Evolutionary conservation across 352 stramenopile genomes (phyloP).

Genomic region (Globisporangium cederbergense): DNA sequence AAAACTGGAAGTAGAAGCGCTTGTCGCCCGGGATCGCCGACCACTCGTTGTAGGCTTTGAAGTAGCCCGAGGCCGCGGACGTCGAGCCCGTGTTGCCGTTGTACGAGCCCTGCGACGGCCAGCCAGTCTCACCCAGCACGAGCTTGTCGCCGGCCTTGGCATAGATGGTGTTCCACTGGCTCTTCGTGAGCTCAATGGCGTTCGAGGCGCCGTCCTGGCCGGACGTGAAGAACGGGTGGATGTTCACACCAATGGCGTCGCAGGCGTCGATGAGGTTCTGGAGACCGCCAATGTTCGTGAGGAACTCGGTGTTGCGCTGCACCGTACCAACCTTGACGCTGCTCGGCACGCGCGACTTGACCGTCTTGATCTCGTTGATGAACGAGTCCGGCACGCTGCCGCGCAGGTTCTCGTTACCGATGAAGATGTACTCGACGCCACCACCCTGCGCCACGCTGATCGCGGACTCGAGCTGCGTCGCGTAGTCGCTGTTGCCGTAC

Average conservation of each 20-base stretch:
- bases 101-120: conserved; percentile 39
- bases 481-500: conserved; percentile 49
- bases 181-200: conserved; percentile 46
- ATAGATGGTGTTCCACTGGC: conserved; percentile 44
- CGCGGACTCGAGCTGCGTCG: conserved; percentile 38
- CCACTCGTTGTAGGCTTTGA: conserved; percentile 61
- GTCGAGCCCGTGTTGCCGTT: conserved; percentile 36
- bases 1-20: conserved; percentile 80
- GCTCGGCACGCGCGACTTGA: conserved; percentile 42
- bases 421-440: conserved; percentile 55
- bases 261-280: conserved; percentile 36
- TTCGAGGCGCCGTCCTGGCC: conserved; percentile 26
- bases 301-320: conserved; percentile 68
- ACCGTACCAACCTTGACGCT: conserved; percentile 64
- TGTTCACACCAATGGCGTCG: conserved; percentile 55
- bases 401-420: conserved; percentile 71
- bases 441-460: conserved; percentile 42
- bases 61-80: conserved; percentile 42
- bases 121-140: conserved; percentile 52
- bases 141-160: conserved; percentile 40
- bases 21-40: conserved; percentile 37
- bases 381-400: conserved; percentile 35
- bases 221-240: conserved; percentile 62
- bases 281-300: conserved; percentile 33
- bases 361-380: conserved; percentile 42